Conservation (phyloP, 352 stramenopile species). For the Phytophthora chlamydospora region DNA sequence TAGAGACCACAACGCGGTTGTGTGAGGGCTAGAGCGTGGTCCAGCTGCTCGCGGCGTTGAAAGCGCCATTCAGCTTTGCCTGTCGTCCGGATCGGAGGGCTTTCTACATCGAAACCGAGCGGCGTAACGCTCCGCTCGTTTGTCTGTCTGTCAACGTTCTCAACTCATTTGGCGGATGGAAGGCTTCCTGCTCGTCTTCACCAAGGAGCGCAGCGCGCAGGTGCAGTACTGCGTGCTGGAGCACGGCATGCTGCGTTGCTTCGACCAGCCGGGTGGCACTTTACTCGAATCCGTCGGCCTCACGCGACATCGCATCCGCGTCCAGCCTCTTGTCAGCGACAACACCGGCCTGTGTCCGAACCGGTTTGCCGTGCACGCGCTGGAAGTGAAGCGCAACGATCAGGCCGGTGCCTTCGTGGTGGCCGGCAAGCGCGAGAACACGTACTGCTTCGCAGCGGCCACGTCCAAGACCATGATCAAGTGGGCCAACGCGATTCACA, state of each 20-base stretch:
- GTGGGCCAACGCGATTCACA: conserved; percentile 76
- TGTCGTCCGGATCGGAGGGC: conserved; percentile 17
- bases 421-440: conserved; percentile 37
- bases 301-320: conserved; percentile 67
- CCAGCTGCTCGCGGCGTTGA: conserved; percentile 28
- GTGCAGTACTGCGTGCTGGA: conserved; percentile 79
- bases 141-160: conserved; percentile 15
- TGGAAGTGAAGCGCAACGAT: conserved; percentile 63
- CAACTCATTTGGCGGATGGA: conserved; percentile 54
- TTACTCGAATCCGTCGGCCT: conserved; percentile 54
- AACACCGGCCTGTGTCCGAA: conserved; percentile 65
- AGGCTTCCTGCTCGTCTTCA: conserved; percentile 72
- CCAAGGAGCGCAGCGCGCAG: conserved; percentile 43
- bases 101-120: conserved; percentile 14
- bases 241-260: conserved; percentile 63
- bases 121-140: conserved; percentile 4
- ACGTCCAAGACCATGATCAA: conserved; percentile 60
- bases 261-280: conserved; percentile 43
- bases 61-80: conserved; percentile 20
- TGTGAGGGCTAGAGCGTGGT: conserved; percentile 19
- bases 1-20: conserved; percentile 21
- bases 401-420: conserved; percentile 47
- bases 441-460: conserved; percentile 58
- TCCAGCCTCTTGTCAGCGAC: conserved; percentile 49
- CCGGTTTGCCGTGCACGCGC: conserved; percentile 58